Percentiles rank a stretch among this genome's conserved stretches.
Evolutionary conservation across 768 basidiomycete species (phyloP).

Genomic region (Mycena epipterygia): DNA sequence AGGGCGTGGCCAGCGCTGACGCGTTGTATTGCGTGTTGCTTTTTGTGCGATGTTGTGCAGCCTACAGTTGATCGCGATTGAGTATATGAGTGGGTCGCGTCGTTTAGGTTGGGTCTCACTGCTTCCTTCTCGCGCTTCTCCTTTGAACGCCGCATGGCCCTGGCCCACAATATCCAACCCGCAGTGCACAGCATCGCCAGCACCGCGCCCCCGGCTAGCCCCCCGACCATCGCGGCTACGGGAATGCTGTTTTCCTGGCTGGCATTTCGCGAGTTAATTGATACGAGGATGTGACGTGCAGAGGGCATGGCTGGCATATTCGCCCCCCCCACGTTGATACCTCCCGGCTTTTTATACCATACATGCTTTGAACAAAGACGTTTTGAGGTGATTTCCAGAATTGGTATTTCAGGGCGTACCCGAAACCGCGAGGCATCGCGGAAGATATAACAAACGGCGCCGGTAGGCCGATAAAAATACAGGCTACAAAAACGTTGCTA

Average conservation of each 20-base stretch:
- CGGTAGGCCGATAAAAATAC: constrained; percentile 37
- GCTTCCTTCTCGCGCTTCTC: constrained; percentile 41
- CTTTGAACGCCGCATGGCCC: constrained; percentile 8
- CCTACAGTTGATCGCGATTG: constrained; percentile 40
- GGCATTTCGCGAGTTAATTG: constrained; percentile 15
- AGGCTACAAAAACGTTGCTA: constrained; percentile 28
- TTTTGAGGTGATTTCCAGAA: constrained; percentile 28
- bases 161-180: constrained; percentile 23
- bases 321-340: constrained; percentile 8
- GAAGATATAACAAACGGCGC: constrained; percentile 17
- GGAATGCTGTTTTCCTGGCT: constrained; percentile 48
- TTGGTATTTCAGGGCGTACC: constrained; percentile 10
- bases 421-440: constrained; percentile 23
- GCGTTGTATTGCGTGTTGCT: constrained; percentile 60
- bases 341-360: constrained; percentile 32
- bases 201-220: constrained; percentile 59
- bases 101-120: constrained; percentile 32
- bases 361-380: constrained; percentile 29
- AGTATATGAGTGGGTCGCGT: constrained; percentile 3
- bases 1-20: constrained; percentile 43
- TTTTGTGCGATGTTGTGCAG: constrained; percentile 44
- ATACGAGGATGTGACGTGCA: constrained; percentile 22
- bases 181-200: constrained; percentile 52
- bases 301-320: constrained; percentile 29
- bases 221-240: constrained; percentile 65